Evolutionary conservation across 441 rosid species (phyloP).

Genomic region (Eruca vesicaria): DNA sequence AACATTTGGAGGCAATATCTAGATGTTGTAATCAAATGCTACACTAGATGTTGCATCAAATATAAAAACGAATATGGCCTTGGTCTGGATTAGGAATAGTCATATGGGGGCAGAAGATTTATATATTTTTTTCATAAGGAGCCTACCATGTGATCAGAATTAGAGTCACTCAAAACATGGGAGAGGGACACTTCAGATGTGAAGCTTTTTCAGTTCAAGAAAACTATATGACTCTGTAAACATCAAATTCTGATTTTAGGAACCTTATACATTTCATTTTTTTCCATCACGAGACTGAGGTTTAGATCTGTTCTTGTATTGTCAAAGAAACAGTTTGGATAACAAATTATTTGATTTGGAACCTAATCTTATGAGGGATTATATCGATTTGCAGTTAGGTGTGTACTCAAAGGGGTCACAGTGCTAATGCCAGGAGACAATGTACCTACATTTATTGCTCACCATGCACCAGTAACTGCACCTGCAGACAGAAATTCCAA

Average conservation of each 20-base stretch:
- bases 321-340: not conserved
- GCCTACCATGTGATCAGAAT: slow-evolving; percentile 8
- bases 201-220: not conserved
- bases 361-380: not conserved
- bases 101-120: not conserved
- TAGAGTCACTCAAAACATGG: slow-evolving; percentile 15
- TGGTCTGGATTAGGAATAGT: not conserved
- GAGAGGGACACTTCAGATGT: slow-evolving; percentile 2
- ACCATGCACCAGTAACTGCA: slow-evolving; percentile 34
- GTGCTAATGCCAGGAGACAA: slow-evolving; percentile 88
- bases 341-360: not conserved
- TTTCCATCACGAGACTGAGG: not conserved
- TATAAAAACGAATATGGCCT: no score
- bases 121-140: not conserved
- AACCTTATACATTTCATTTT: slow-evolving; percentile 3
- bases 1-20: no score
- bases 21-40: no score
- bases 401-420: slow-evolving; percentile 74
- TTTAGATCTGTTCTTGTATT: not conserved
- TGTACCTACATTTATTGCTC: slow-evolving; percentile 78
- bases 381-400: slow-evolving; percentile 49
- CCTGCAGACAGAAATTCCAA: slow-evolving; percentile 4
- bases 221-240: not conserved
- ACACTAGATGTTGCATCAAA: no score
- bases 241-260: not conserved